Evolutionary conservation across 2,329 filamentous ascomycete species (phyloP), one percentile per base, ranked within the genome.

Genomic region (Lachnellula subtilissima): DNA sequence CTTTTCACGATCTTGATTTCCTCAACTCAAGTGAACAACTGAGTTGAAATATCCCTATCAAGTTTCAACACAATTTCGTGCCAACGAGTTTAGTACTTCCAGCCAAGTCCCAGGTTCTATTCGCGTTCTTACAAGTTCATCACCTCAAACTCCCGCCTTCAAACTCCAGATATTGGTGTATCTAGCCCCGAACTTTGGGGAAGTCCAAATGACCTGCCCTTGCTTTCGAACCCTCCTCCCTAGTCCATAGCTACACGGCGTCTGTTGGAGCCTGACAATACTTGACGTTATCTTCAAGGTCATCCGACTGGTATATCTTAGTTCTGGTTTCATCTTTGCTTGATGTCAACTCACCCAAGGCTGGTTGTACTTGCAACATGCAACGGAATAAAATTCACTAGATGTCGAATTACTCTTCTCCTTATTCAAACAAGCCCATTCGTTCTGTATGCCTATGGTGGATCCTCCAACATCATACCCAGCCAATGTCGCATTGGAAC

Each of bases 381-480:
- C 37, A 23, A 37, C 39, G 7, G 7, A 9, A 14, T 25, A n/a
- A 5, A 28, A n/a, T 8, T 7, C 14, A 5, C 25, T 5, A 7
- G 23, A 47, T 9, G 45, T 14, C 32, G 14, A 15, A 47, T 47
- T 23, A 32, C 45, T 22, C n/a, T 5, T 11, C 23, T 12, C 22
- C 39, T 52, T 23, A 8, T 53, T 54, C 35, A 36, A 19, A 39
- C 51, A 56, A 12, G 50, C 28, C n/a, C 40, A 56, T 48, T 47
- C 17, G 14, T 37, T 36, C 35, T 49, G 45, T 17, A 35, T 52
- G 23, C 54, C 43, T 9, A 54, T 52, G 12, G 57, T 56, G 36
- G 48, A 53, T 42, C 57, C 51, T 15, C 48, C 50, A 50, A 59
- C 51, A 23, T 59, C 28, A 7, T 22, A 37, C 40, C 17, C 57